phyloP scores from a whole-genome alignment of 768 basidiomycete species.

The Termitomyces eurrhizus region DNA sequence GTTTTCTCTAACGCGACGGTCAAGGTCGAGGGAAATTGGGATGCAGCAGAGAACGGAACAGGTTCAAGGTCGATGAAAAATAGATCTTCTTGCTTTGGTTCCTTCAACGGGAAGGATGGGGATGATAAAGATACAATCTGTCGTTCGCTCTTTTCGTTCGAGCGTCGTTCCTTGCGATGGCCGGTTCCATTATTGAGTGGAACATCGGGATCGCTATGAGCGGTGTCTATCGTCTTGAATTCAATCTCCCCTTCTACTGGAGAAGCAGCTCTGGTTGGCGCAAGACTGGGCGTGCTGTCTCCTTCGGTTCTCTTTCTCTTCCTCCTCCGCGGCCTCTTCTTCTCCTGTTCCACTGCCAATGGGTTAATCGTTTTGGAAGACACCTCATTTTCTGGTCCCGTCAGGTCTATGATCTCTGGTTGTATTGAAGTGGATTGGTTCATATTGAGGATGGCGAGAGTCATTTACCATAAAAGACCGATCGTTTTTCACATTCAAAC shows the following conservation, averaged over 20 bases:
- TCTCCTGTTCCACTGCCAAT: constrained; percentile 4
- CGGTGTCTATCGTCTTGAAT: neutral
- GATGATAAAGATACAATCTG: constrained; percentile 7
- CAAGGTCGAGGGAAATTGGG: constrained; percentile 10
- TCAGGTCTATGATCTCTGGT: constrained; percentile 32
- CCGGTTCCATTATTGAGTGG: neutral
- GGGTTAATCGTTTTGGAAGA: neutral
- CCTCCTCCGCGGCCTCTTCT: constrained; percentile 20
- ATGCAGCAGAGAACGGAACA: constrained; percentile 26
- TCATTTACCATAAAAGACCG: neutral
- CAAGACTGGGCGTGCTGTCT: constrained; percentile 12
- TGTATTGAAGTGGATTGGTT: constrained; percentile 1
- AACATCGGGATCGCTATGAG: neutral
- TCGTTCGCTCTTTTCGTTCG: constrained; percentile 9
- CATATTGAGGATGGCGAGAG: neutral
- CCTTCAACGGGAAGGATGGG: constrained; percentile 15
- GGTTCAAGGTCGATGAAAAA: constrained; percentile 53
- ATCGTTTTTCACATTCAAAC: constrained; percentile 10
- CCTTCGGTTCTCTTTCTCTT: constrained; percentile 24
- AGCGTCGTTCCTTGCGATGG: constrained; percentile 3
- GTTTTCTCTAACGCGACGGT: constrained; percentile 16
- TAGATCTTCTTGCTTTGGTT: constrained; percentile 18
- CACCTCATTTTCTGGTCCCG: constrained; percentile 9
- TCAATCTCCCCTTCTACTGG: constrained; percentile 18
- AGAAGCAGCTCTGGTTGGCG: constrained; percentile 19